Evolutionary conservation across 139 green algal genomes (phyloP).

Genomic region (Desmodesmus armatus): DNA sequence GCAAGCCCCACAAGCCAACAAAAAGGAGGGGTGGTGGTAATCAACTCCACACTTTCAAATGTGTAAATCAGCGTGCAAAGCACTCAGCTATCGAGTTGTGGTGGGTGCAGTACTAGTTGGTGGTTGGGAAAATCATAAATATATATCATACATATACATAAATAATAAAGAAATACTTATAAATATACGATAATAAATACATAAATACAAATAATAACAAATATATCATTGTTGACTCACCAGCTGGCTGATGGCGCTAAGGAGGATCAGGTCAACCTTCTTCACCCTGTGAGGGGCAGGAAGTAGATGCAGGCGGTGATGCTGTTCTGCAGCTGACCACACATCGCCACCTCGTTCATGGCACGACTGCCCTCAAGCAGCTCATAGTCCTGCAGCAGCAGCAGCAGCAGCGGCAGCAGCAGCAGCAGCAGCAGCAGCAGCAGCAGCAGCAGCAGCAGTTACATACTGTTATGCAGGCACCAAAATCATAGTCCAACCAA

Average conservation of each 20-base stretch:
- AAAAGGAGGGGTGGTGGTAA: too few relatives aligned
- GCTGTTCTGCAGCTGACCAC: slow-evolving; percentile 47
- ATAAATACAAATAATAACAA: too few relatives aligned
- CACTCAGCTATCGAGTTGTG: too few relatives aligned
- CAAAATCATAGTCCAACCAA: background rate
- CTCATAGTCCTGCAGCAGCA: slow-evolving; percentile 35
- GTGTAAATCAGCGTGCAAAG: too few relatives aligned
- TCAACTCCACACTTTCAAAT: too few relatives aligned
- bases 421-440: background rate
- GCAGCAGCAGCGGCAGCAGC: background rate
- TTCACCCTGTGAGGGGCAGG: slow-evolving; percentile 19
- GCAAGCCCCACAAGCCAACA: too few relatives aligned
- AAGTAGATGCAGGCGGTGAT: slow-evolving; percentile 39
- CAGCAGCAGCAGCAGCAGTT: background rate
- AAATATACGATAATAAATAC: too few relatives aligned
- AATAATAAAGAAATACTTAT: too few relatives aligned
- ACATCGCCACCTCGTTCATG: slow-evolving; percentile 19
- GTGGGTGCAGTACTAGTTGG: too few relatives aligned
- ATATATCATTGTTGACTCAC: too few relatives aligned
- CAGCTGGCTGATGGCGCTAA: slow-evolving; percentile 33
- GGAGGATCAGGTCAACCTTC: slow-evolving; percentile 41
- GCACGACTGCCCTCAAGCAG: slow-evolving; percentile 17
- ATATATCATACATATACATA: too few relatives aligned
- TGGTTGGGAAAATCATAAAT: too few relatives aligned
- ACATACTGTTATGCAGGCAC: background rate